Conservation (phyloP, 495 filamentous ascomycete species). For the Pyrenula aspistea region DNA sequence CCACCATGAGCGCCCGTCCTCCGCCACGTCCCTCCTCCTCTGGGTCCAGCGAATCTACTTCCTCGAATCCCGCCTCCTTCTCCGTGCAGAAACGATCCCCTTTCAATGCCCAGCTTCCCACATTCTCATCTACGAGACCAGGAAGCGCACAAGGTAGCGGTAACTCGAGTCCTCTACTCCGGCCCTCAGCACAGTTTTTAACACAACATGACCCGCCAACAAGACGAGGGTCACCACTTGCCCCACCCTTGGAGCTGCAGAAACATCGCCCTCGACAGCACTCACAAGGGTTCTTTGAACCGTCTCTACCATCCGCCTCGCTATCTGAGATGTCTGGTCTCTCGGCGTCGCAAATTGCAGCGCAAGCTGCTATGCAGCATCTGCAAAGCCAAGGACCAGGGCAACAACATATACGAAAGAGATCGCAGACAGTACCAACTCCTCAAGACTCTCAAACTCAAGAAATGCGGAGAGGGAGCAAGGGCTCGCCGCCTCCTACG, state of each 20-base stretch:
- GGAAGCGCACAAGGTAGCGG: background rate
- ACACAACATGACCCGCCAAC: conserved; percentile 26
- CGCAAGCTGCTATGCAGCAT: conserved; percentile 78
- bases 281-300: conserved; percentile 84
- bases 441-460: conserved; percentile 23
- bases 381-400: conserved; percentile 30
- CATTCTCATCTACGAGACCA: background rate
- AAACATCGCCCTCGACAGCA: conserved; percentile 46
- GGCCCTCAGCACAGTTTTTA: conserved; percentile 23
- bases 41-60: background rate
- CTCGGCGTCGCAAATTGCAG: conserved; percentile 77
- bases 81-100: background rate
- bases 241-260: conserved; percentile 21
- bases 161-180: conserved; percentile 3
- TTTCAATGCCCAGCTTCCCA: background rate
- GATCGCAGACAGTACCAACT: conserved; percentile 55
- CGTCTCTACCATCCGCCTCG: conserved; percentile 62
- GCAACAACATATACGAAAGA: conserved; percentile 45
- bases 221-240: conserved; percentile 28
- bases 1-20: background rate
- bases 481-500: conserved; percentile 33
- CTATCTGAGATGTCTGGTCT: conserved; percentile 32
- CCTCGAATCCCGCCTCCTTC: background rate
- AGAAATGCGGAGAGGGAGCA: conserved; percentile 24
- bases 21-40: background rate